Evolutionary conservation across 2,329 filamentous ascomycete genomes (phyloP), one percentile per base, ranked within the genome.

Genomic region (Fusarium sarcochroum): DNA sequence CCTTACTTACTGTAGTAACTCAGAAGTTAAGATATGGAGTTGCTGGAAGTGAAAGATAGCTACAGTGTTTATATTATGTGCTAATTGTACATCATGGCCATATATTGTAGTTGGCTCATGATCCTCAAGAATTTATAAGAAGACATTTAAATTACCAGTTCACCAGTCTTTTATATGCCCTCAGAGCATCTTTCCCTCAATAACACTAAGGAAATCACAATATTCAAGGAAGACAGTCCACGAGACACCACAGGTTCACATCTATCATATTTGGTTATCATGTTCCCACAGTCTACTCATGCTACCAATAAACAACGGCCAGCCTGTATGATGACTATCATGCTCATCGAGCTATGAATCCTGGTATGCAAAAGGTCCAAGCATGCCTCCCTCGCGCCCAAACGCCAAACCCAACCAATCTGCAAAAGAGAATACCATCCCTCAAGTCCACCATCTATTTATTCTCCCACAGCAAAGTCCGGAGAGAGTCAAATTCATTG

Each of bases 391-490:
- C 20, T 48, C 56, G 51, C 57, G 55, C 63, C 59, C 30, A 32
- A 61, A 64, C 71, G 71, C 71, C 71, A 69, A 73, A 66, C 53
- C 63, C 42, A 54, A 52, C 54, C 62, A 35, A 49, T 30, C 47
- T 37, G 52, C 57, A 44, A 49, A 38, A 52, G 13, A 54, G 38
- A 58, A 50, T n/a, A 34, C 27, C 40, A n/a, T 13, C 10, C 10
- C 27, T 9, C 10, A 30, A 30, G 10, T 30, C 10, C 21, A 41
- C 21, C 51, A 5, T 76, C 76, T 79, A 90, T 76, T 89, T 89
- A 73, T 98, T 98, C 80, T 97, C 91, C 86, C 93, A 91, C 20
- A 97, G 75, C 75, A 98, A 89, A 71, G 91, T 98, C 79, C 91
- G 84, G 77, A 97, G 83, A 38, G 91, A 92, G 76, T 97, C 92